Evolutionary conservation across 2,329 filamentous ascomycete genomes (phyloP), one percentile per base, ranked within the genome.

Genomic region (Exophiala sideris): DNA sequence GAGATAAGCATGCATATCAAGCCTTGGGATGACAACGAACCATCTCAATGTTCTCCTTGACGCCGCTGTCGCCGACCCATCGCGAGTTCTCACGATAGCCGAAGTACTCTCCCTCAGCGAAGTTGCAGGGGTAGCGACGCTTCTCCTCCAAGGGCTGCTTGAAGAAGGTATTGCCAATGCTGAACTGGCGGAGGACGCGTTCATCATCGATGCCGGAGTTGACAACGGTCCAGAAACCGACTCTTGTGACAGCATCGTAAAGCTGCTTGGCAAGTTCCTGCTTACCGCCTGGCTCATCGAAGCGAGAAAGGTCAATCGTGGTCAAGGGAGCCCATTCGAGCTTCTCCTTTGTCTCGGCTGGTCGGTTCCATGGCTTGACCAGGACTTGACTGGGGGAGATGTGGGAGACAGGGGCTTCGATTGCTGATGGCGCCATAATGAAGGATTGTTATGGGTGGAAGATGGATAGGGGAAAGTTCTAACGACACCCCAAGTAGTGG

Each of bases 301-400:
- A 83, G 29, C 74, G 73, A 33, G 77, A 76, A 2, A 84, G 72
- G 62, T 83, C 80, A 6, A 83, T 73, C 1, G 78, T 80, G 4
- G 77, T 73, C 2, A 83, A 71, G 48, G 81, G 76, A 0, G 79
- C 77, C 77, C 79, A 83, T 9, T 66, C 65, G 2, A 68, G 55
- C 39, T 56, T 46, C 48, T 60, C 57, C 11, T 41, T 54, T 4
- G 66, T 68, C 1, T 61, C 60, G 1, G 55, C 45, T 45, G 66
- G 66, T 7, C 65, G 64, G 20, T 3, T 59, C 66, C 66, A 68
- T 16, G 65, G 50, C 38, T 67, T 67, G n/a, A 66, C 71, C 71
- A 74, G 36, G 70, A 71, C 56, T 70, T 73, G 3, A 10, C 39
- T 45, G 18, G 47, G n/a, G 18, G 49, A 29, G n/a, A 33, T 38